Evolutionary conservation across 2,329 filamentous ascomycete genomes (phyloP), one percentile per base, ranked within the genome.

Genomic region (Diaporthe australafricana): DNA sequence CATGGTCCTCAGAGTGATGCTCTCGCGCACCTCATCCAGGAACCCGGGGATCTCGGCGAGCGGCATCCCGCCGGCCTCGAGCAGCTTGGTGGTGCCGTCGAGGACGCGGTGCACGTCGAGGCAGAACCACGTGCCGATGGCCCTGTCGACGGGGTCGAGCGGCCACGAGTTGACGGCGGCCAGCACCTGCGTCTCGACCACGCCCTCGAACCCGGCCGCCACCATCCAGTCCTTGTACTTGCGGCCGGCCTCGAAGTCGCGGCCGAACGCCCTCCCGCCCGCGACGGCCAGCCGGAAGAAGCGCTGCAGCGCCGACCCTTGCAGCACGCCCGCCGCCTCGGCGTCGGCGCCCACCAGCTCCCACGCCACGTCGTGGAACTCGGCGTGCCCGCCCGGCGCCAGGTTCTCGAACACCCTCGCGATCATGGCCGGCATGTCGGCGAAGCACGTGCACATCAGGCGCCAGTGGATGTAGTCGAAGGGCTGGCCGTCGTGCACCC

Each of bases 141-240:
- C 55, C 16, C 63, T 48, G 20, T 67, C 63, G 16, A 53, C 47
- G 20, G 63, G 63, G 35, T 67, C 63, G 12, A 67, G 27, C 20
- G 63, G 63, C 63, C 63, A 67, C 3, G 47, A n/a, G 30, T 67
- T 67, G 30, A 67, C 40, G 14, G 63, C 45, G 27, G 63, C 42
- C 22, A 67, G 35, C 12, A 67, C 35, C 27, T 67, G 63, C 17
- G 12, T 53, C 65, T 80, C 77, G 22, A 73, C 71, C 5, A 79
- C 75, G 52, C 79, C 76, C 47, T 77, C 73, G 30, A 80, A 80
- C 5, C 79, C 79, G n/a, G 75, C 74, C 38, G 78, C 71, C 30
- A 71, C 70, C 75, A 80, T 74, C 71, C 77, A 75, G 38, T 70
- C 70, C 27, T 76, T 78, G 38, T 77, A 76, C 55, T 75, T 76